Base-by-base conservation (phyloP, 1,284 basidiomycete genomes). In the Psilocybe mexicana region DNA sequence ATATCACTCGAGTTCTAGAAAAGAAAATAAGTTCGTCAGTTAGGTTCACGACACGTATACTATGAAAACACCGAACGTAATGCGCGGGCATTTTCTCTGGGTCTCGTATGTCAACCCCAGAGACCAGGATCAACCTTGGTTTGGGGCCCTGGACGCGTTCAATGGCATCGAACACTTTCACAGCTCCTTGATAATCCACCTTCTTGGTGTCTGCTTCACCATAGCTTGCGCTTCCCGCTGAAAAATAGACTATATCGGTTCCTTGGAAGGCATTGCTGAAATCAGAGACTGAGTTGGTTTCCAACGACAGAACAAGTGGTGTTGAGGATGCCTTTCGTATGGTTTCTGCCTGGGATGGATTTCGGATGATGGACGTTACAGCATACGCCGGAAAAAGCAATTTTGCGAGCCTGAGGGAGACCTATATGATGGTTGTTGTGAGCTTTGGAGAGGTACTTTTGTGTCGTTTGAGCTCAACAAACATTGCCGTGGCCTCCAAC, bases 111-210 rank as follows among this genome's bases (percentile, higher is more conserved):
- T 92, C 88, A n/a, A 88, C 68, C 0, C 86, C 85, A 8, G 84
- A 85, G 36, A 92, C 81, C 51, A 90, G 70, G 42, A 92, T 77
- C 45, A 91, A 69, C 28, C 80, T 71, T 23, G 86, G 86, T 57
- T 79, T 79, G 6, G 72, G 63, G 1, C 78, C 75, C 36, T 76
- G 67, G 0, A 84, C 74, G 1, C 63, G 70, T 66, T 90, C 86
- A 58, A 91, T 78, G 0, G 87, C 89, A 64, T 90, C 87, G 66
- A 86, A 91, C 0, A 88, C 82, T 70, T 90, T 90, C 55, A 90
- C 65, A 0, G 88, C 87, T 2, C 87, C 89, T 52, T 86, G 81
- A 65, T 85, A 84, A 69, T 92, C 90, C 8, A 92, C 88, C 25
- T 77, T 78, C 62, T 81, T 88, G 36, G 88, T 73, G 58, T 88